A percentile compares a stretch with the other conserved stretches of the same genome.
Evolutionary conservation across 495 filamentous ascomycete species (phyloP).

Genomic region (Talaromyces nanjingensis): DNA sequence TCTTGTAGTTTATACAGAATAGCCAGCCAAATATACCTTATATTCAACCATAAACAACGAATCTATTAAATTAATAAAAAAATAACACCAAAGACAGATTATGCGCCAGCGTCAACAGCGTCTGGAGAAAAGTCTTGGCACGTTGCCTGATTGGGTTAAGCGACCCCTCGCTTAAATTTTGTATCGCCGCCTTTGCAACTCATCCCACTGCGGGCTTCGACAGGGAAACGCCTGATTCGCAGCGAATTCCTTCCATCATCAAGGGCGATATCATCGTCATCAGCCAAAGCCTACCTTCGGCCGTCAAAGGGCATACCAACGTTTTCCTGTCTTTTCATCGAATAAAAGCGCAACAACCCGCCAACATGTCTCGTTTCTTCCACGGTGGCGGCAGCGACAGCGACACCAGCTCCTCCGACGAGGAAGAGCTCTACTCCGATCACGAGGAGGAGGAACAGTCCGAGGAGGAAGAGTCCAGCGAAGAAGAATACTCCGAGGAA

Average conservation of each 20-base stretch:
- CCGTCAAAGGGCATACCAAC: not conserved
- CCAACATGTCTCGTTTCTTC: slow-evolving; percentile 84
- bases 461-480: slow-evolving; percentile 80
- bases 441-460: slow-evolving; percentile 51
- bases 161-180: slow-evolving; percentile 47
- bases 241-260: not conserved
- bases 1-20: slow-evolving; percentile 11
- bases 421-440: slow-evolving; percentile 83
- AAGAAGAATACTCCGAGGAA: slow-evolving; percentile 51
- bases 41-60: not conserved
- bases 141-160: slow-evolving; percentile 33
- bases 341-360: slow-evolving; percentile 10
- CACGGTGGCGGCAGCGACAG: slow-evolving; percentile 87
- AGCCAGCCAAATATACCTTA: slow-evolving; percentile 7
- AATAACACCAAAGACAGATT: not conserved
- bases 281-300: too few species aligned
- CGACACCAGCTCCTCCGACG: slow-evolving; percentile 62
- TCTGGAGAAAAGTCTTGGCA: not conserved
- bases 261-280: slow-evolving; percentile 1
- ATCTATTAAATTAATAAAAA: too few species aligned
- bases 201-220: slow-evolving; percentile 26
- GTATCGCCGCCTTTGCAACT: slow-evolving; percentile 37
- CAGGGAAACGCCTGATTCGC: slow-evolving; percentile 1
- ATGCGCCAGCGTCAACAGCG: not conserved
- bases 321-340: not conserved